phyloP scores from a whole-genome alignment of 345 rosid genomes.

The Aquilaria sinensis region DNA sequence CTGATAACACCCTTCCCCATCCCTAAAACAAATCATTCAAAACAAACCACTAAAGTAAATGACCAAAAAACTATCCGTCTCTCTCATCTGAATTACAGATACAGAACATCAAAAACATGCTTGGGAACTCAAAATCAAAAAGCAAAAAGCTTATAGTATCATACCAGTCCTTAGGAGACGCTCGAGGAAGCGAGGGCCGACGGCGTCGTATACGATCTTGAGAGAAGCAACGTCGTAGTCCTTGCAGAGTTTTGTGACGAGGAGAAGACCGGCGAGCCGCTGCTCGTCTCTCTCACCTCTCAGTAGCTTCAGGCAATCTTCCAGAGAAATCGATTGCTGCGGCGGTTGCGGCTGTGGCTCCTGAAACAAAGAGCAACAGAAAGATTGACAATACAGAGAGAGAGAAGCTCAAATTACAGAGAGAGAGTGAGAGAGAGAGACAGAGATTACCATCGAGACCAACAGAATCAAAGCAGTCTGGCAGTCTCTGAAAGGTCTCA shows the following conservation, averaged over 20 bases:
- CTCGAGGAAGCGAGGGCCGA: conserved; percentile 58
- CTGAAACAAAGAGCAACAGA: conserved; percentile 7
- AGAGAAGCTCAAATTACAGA: background rate
- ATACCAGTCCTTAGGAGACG: conserved; percentile 77
- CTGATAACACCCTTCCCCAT: conserved; percentile 39
- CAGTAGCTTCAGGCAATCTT: conserved; percentile 70
- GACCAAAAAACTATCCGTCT: background rate
- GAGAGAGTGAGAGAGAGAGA: background rate
- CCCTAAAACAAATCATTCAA: conserved; percentile 20
- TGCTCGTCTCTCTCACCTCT: conserved; percentile 93
- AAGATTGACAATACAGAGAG: background rate
- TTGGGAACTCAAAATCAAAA: background rate
- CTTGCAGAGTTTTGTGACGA: conserved; percentile 66
- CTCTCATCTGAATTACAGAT: background rate
- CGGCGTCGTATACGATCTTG: conserved; percentile 52
- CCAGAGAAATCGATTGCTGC: conserved; percentile 46
- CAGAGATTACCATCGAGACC: conserved; percentile 16
- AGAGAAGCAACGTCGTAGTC: conserved; percentile 55
- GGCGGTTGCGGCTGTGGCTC: conserved; percentile 18
- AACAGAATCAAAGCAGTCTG: background rate
- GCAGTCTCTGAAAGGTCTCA: no score
- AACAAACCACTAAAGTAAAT: conserved; percentile 2
- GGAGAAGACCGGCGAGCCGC: conserved; percentile 25
- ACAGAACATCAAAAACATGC: background rate
- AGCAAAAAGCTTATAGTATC: background rate